Conservation (phyloP, 805 yeast genomes). For the Candida germanica region DNA sequence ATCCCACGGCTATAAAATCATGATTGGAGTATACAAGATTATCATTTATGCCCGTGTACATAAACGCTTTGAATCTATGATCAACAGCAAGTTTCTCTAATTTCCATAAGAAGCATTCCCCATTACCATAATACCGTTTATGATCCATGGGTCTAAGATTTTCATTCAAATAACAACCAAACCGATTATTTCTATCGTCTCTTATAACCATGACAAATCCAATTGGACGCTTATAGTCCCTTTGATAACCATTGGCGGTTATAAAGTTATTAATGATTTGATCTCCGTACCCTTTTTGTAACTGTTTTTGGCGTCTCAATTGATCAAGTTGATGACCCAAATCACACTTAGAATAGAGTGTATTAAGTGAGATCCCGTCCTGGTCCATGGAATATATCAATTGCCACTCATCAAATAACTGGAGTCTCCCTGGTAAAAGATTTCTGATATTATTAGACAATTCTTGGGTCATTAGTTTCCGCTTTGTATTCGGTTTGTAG, state of each 20-base stretch:
- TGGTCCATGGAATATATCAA: conserved; percentile 83
- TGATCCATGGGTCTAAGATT: conserved; percentile 66
- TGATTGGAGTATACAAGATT: conserved; percentile 80
- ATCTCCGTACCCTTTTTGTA: conserved; percentile 36
- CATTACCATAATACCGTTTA: conserved; percentile 83
- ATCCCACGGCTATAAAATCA: conserved; percentile 78
- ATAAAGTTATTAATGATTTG: conserved; percentile 32
- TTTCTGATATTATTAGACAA: conserved; percentile 73
- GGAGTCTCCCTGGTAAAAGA: conserved; percentile 75
- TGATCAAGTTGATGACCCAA: conserved; percentile 39
- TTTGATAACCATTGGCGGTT: conserved; percentile 14
- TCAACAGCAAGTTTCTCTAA: conserved; percentile 34
- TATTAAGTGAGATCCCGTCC: conserved; percentile 82
- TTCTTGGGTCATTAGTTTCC: conserved; percentile 53
- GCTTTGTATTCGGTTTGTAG: conserved; percentile 54
- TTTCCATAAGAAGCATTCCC: conserved; percentile 93
- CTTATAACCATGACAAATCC: conserved; percentile 76
- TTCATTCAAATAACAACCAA: conserved; percentile 82
- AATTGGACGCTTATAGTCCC: conserved; percentile 32
- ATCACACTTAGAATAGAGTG: conserved; percentile 59
- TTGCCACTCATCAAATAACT: conserved; percentile 74
- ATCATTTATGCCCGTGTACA: conserved; percentile 85
- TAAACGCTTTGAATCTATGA: conserved; percentile 67
- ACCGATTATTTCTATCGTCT: conserved; percentile 60
- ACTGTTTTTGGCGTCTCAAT: conserved; percentile 13